Base-by-base conservation (phyloP, 2,329 filamentous ascomycete species). In the Cucurbitaria berberidis region DNA sequence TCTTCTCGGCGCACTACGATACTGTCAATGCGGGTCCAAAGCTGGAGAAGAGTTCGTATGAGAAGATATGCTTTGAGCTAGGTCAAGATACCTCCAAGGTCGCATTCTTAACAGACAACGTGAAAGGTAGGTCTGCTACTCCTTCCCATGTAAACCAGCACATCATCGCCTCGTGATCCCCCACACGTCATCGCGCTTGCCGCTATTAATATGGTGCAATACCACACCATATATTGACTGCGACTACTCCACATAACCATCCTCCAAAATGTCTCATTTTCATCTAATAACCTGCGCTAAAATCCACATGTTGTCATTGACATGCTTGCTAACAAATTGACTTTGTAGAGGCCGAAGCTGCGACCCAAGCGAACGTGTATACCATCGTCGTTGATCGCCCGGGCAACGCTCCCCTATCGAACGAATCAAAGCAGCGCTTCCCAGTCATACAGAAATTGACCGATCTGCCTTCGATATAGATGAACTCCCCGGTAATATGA, bases 31-130 rank as follows among this genome's bases (percentile, higher is more conserved):
- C 90, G 27, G 90, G 90, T 1, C 81, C 84, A 50, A 95, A 95
- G 79, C 84, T 82, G 40, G 84, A 91, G 63, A 71, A 76, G 34
- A 74, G 72, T 19, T 93, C 89, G 72, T 95, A 93, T 75, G 73
- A 77, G 62, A 84, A 79, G 64, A 92, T 93, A 62, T 79, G 83
- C 42, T 72, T 74, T 41, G 76, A 79, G 55, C 58, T 84, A 15
- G 62, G 54, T 29, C 76, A 81, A 51, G 63, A 77, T 44, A 72
- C 81, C 16, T 74, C 72, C 10, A 79, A 83, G 50, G 89, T 89
- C 79, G 78, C 91, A n/a, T 95, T 95, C 72, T 77, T 93, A 55
- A 93, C 89, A 67, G 90, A 95, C 76, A 92, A 92, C 68, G 81
- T 90, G 40, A 84, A 83, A 68, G 81, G 77, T 80, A 72, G 59